These are phyloP conservation scores for Phaeotremella skinneri DNA, from an alignment of 768 basidiomycete genomes.

Conservation along the genomic window DNA sequence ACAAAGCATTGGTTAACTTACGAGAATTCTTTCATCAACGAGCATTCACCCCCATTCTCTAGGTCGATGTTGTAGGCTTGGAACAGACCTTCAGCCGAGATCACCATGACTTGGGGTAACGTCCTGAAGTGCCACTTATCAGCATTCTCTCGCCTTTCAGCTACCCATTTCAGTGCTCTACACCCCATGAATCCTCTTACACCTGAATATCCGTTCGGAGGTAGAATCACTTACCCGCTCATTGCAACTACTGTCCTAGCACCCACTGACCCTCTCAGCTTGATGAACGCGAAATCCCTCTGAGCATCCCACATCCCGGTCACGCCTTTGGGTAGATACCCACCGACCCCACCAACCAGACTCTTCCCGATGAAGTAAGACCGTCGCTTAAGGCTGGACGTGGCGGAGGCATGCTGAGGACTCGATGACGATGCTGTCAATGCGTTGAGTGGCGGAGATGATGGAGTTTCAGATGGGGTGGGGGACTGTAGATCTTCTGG, in stretches of 20 bases:
- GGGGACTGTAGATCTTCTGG: conserved; percentile 12
- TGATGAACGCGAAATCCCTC: conserved; percentile 86
- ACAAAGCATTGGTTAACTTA: conserved; percentile 42
- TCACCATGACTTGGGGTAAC: conserved; percentile 94
- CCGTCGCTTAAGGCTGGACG: conserved; percentile 40
- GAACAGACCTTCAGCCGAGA: conserved; percentile 91
- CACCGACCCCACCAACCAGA: conserved; percentile 49
- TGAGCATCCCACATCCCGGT: conserved; percentile 97
- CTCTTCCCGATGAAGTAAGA: conserved; percentile 50
- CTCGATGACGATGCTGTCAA: conserved; percentile 11
- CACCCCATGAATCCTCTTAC: background rate
- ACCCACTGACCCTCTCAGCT: conserved; percentile 69
- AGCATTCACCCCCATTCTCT: conserved; percentile 92
- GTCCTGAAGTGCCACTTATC: conserved; percentile 57
- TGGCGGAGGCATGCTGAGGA: conserved; percentile 24
- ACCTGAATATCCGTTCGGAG: background rate
- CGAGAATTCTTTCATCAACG: conserved; percentile 88
- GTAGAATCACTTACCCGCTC: conserved; percentile 66
- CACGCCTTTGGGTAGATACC: conserved; percentile 67
- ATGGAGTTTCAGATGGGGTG: conserved; percentile 38
- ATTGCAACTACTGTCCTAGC: conserved; percentile 83
- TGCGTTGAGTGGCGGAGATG: conserved; percentile 29
- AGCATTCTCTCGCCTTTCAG: background rate
- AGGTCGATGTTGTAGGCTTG: conserved; percentile 94
- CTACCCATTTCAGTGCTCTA: too few species aligned